Base-by-base conservation (phyloP, 371 early-diverging fungal genomes). In the Furculomyces boomerangus region DNA sequence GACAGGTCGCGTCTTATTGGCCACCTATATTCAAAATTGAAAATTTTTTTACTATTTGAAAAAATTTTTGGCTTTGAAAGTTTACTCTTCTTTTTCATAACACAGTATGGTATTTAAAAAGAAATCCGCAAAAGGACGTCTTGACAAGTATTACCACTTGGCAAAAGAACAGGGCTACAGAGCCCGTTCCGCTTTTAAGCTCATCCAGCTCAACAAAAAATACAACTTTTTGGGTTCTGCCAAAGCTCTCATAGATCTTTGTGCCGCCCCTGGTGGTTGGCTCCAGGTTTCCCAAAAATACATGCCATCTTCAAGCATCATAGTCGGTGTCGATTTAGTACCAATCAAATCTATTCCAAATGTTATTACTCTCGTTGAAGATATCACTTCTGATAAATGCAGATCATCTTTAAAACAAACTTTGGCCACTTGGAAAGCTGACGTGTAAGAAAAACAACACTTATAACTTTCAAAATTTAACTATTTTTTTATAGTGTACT, bases 261-360 rank as follows among this genome's bases (percentile, higher is more conserved):
- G 99, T 77, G 99, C 99, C 56, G 99, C 99, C 3, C 99, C 99
- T 24, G 99, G 99, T 74, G 98, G 99, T 67, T 99, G 99, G 99
- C 76, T 93, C 58, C 97, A 98, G 68, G 97, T 98, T 2, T 91
- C 93, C 10, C 74, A 81, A 57, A 96, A 96, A 71, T 88, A 94
- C 68, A 95, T 96, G 94, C 96, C 98, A 8, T 79, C 80, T 47
- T 79, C 77, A 45, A 87, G 84, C 71, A 69, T 96, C 53, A 88
- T 97, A 45, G 77, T 97, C 63, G 93, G 96, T 71, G 87, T 98
- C 50, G 99, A 99, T 78, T 72, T 99, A 68, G 93, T 80, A 0
- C 83, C 98, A 1, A 99, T 99, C 65, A 96, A 98, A 71, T 90
- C 97, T 2, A 86, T 99, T 59, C 90, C 93, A 45, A 87, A 87